These are phyloP conservation scores for Bruguiera sexangula DNA, from an alignment of 345 rosid species.

Conservation along the genomic window DNA sequence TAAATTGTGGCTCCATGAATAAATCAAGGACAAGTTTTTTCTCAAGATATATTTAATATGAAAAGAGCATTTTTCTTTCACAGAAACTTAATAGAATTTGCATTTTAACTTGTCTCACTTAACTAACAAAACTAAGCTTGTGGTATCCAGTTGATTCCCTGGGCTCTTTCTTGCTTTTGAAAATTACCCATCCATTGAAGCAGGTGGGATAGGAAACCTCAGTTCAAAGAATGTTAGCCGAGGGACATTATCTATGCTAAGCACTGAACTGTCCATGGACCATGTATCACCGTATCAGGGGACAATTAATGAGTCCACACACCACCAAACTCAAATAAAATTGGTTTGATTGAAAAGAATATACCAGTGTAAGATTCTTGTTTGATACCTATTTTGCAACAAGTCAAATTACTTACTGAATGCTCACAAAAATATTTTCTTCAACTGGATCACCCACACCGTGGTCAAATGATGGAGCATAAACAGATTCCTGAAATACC, in stretches of 20 bases:
- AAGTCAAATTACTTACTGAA: conserved; percentile 59
- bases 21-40: not conserved
- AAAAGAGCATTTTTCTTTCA: too few relatives aligned
- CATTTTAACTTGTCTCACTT: not conserved
- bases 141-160: not conserved
- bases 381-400: too few relatives aligned
- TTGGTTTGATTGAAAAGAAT: not conserved
- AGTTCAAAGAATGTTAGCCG: too few relatives aligned
- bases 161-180: not conserved
- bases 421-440: conserved; percentile 73
- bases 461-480: conserved; percentile 89
- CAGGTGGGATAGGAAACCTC: too few relatives aligned
- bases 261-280: not conserved
- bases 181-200: not conserved
- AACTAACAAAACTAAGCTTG: not conserved
- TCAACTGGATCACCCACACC: conserved; percentile 94
- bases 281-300: not conserved
- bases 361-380: not conserved
- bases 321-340: not conserved
- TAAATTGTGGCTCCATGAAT: not conserved
- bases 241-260: not conserved
- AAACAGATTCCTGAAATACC: conserved; percentile 64
- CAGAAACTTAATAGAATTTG: not conserved
- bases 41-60: too few relatives aligned
- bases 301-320: not conserved